Conservation (phyloP, 352 stramenopile genomes). For the Pythium dissotocum region DNA sequence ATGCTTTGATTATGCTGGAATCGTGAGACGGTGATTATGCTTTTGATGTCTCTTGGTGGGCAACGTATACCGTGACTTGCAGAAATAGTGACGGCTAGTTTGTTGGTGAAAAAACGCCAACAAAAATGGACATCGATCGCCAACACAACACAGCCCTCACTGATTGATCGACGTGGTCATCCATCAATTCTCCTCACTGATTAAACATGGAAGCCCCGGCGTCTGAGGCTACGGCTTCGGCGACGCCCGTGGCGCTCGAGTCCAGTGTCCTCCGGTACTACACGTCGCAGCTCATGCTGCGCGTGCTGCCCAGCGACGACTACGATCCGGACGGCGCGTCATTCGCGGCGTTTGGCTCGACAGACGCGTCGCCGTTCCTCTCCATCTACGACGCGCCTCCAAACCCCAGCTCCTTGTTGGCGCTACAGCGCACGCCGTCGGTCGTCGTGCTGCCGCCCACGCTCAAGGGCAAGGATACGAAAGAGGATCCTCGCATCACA, state of each 20-base stretch:
- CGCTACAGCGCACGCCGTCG: slow-evolving; percentile 31
- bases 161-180: background rate
- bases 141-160: background rate
- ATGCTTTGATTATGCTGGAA: background rate
- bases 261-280: slow-evolving; percentile 40
- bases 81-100: background rate
- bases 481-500: slow-evolving; percentile 8
- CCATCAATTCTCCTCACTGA: background rate
- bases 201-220: background rate
- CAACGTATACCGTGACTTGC: background rate
- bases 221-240: background rate
- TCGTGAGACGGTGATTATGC: background rate
- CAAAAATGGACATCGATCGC: background rate
- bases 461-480: background rate
- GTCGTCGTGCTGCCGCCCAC: slow-evolving; percentile 32
- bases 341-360: slow-evolving; percentile 13
- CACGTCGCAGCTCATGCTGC: slow-evolving; percentile 36
- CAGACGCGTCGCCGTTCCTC: slow-evolving; percentile 21
- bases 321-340: slow-evolving; percentile 25
- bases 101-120: background rate
- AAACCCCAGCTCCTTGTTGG: slow-evolving; percentile 10
- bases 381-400: slow-evolving; percentile 25
- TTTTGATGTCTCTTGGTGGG: background rate
- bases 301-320: slow-evolving; percentile 26
- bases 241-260: slow-evolving; percentile 23